Percentiles rank a stretch among this genome's conserved stretches.
phyloP scores from a whole-genome alignment of 1,284 basidiomycete species.

The Leccinum proliferum region DNA sequence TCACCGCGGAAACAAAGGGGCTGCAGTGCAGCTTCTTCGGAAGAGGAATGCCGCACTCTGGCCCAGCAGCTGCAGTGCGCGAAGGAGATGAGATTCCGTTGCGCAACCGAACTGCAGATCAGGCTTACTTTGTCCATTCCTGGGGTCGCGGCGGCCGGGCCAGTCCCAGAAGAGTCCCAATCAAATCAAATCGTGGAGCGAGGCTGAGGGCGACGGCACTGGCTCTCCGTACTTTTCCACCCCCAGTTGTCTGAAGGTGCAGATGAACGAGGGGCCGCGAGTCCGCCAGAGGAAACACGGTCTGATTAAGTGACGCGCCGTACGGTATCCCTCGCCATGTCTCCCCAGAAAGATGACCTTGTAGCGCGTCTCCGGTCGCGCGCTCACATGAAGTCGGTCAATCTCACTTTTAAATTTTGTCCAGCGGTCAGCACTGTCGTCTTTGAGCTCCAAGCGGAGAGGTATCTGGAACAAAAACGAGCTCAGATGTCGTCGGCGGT shows the following conservation, averaged over 20 bases:
- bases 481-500: neutral
- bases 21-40: conserved; percentile 65
- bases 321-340: conserved; percentile 67
- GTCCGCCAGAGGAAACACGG: neutral
- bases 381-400: conserved; percentile 38
- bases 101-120: neutral
- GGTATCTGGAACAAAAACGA: conserved; percentile 39
- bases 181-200: neutral
- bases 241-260: conserved; percentile 62
- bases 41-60: conserved; percentile 48
- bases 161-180: neutral
- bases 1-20: conserved; percentile 39
- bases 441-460: conserved; percentile 59
- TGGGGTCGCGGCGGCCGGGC: conserved; percentile 10
- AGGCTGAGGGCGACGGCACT: conserved; percentile 15
- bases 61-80: conserved; percentile 47
- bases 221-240: conserved; percentile 62
- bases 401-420: conserved; percentile 39
- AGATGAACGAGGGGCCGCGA: neutral
- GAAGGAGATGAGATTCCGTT: neutral
- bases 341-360: conserved; percentile 65
- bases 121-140: conserved; percentile 55
- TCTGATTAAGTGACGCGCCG: neutral
- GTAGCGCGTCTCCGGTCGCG: conserved; percentile 37
- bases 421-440: conserved; percentile 53